Base-by-base conservation (phyloP, 2,329 filamentous ascomycete genomes). In the Berkeleyomyces rouxiae region DNA sequence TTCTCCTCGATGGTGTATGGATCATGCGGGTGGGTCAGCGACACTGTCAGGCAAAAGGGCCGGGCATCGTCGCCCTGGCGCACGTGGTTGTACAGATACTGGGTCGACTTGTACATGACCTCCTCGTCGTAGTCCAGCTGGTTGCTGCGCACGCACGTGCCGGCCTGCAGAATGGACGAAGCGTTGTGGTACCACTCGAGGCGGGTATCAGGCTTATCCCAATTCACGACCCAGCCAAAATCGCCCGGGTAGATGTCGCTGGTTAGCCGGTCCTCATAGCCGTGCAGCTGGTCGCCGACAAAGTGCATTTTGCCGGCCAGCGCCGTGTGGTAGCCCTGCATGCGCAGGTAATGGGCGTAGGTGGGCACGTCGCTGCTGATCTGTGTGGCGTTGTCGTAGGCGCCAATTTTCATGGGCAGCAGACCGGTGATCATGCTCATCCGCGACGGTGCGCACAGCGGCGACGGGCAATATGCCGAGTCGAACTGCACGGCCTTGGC, bases 271-370 rank as follows among this genome's bases (percentile, higher is more conserved):
- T 89, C 87, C 77, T 96, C 91, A 70, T 95, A 96, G 39, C 91
- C 91, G 72, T 96, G 91, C 65, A 96, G 79, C 75, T 96, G 91
- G 71, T 96, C 91, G 42, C 91, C 91, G 62, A 95, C 87, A 72
- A 96, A 96, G 75, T 96, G 91, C 91, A 96, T 96, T 80, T 96
- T 96, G 66, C 91, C 91, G 4, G 91, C 90, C 68, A 96, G 78
- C 4, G 87, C 88, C 10, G 91, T 96, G 74, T 96, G 88, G 70
- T 96, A 96, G 61, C 89, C 90, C 69, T 86, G 84, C 49, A 82
- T 79, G 59, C 91, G 87, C 62, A 96, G 78, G 74, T 96, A 96
- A 73, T 96, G 91, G 7, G 91, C 90, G 71, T 95, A 96, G 0
- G 91, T 96, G 11, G 90, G 91, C 39, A 88, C 82, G 68, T 95